These are phyloP conservation scores for Neotropicomus parvogracilis DNA, from an alignment of 1,284 basidiomycete genomes.

Conservation along the genomic window DNA sequence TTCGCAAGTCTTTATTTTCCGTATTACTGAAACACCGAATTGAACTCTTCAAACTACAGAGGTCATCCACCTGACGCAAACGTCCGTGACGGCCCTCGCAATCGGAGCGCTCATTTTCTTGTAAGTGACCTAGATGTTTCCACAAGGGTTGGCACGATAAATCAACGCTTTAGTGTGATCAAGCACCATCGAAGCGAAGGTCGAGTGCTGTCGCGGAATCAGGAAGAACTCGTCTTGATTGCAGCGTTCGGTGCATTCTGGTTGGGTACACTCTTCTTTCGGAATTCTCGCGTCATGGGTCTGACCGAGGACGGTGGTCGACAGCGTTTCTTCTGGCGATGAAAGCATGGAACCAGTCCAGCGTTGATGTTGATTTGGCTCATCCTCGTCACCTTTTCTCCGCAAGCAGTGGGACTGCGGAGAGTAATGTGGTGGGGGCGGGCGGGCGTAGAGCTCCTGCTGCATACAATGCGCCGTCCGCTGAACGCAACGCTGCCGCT, in stretches of 20 bases:
- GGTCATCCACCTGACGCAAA: slow-evolving; percentile 66
- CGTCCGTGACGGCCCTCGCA: slow-evolving; percentile 64
- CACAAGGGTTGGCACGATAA: background rate
- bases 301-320: slow-evolving; percentile 8
- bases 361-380: slow-evolving; percentile 29
- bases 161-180: slow-evolving; percentile 37
- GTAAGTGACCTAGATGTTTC: slow-evolving; percentile 39
- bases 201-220: slow-evolving; percentile 56
- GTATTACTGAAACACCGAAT: slow-evolving; percentile 4
- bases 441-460: slow-evolving; percentile 28
- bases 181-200: slow-evolving; percentile 60
- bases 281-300: background rate
- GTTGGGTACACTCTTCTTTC: slow-evolving; percentile 51
- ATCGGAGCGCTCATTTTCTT: slow-evolving; percentile 59
- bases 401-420: slow-evolving; percentile 33
- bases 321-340: slow-evolving; percentile 47
- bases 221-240: slow-evolving; percentile 70
- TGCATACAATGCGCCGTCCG: slow-evolving; percentile 16
- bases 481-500: slow-evolving; percentile 30
- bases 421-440: slow-evolving; percentile 34
- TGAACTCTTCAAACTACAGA: slow-evolving; percentile 39
- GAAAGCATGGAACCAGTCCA: slow-evolving; percentile 35
- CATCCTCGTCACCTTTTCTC: slow-evolving; percentile 34
- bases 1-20: slow-evolving; percentile 37
- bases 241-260: slow-evolving; percentile 66